Evolutionary conservation across 192 early-diverging fungal genomes (phyloP).

Genomic region (Gamsiella multidivaricata): DNA sequence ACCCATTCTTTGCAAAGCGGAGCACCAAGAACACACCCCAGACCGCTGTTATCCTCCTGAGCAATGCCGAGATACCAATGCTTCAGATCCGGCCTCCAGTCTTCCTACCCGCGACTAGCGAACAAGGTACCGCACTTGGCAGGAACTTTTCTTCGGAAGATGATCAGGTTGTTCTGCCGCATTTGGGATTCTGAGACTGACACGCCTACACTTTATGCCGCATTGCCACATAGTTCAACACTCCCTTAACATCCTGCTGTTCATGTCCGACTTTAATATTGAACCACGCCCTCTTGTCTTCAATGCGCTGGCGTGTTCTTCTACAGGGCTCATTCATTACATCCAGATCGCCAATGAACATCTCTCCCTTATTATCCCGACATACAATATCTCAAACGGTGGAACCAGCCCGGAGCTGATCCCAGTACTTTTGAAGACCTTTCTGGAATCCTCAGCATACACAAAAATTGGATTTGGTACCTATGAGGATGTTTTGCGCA

Average conservation of each 20-base stretch:
- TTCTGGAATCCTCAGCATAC: constrained; percentile 33
- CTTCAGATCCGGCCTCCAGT: constrained; percentile 44
- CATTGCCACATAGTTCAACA: constrained; percentile 49
- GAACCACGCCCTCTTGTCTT: constrained; percentile 38
- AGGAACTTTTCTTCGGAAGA: not conserved
- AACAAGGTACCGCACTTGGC: constrained; percentile 44
- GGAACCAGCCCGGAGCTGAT: constrained; percentile 40
- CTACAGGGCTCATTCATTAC: constrained; percentile 47
- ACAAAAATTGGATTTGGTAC: constrained; percentile 43
- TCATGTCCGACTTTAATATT: constrained; percentile 52
- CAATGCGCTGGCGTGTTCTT: constrained; percentile 42
- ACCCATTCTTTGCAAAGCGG: constrained; percentile 42
- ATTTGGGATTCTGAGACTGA: no score
- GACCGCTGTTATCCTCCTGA: constrained; percentile 40
- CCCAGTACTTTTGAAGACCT: constrained; percentile 45
- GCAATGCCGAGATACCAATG: constrained; percentile 49
- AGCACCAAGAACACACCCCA: constrained; percentile 46
- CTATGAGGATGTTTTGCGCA: constrained; percentile 33
- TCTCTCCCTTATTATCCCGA: constrained; percentile 38
- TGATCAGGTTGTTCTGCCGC: not conserved
- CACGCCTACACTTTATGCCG: no score
- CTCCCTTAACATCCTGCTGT: constrained; percentile 38
- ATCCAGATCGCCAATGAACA: constrained; percentile 47
- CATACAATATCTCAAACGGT: constrained; percentile 37
- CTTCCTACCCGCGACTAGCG: constrained; percentile 25